Evolutionary conservation across 2,329 filamentous ascomycete genomes (phyloP).

Genomic region (Volutella citrinella): DNA sequence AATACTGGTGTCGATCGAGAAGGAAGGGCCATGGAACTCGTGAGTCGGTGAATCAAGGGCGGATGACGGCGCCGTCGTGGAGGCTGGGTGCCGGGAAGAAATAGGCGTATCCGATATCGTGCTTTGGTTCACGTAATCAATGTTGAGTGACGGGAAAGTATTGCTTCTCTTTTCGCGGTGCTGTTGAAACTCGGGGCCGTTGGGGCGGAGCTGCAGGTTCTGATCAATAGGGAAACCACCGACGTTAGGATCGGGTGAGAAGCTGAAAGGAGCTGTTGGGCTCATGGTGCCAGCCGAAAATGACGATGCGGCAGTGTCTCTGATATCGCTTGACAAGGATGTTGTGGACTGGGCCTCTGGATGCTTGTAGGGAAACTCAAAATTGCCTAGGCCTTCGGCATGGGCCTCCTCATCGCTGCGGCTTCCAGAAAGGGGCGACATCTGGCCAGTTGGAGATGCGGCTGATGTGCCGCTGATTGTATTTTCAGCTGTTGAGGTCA

Average conservation of each 20-base stretch:
- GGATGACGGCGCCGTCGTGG: constrained; percentile 48
- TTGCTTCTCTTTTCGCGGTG: constrained; percentile 72
- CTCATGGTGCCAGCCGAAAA: constrained; percentile 72
- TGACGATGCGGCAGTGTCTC: constrained; percentile 46
- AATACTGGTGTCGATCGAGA: constrained; percentile 44
- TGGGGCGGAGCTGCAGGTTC: constrained; percentile 31
- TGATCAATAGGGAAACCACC: constrained; percentile 58
- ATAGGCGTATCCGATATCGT: constrained; percentile 37
- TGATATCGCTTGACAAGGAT: constrained; percentile 29
- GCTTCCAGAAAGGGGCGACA: constrained; percentile 66
- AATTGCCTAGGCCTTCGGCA: constrained; percentile 28
- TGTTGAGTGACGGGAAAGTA: constrained; percentile 73
- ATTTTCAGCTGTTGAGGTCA: constrained; percentile 32
- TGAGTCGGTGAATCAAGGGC: constrained; percentile 50
- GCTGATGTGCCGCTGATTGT: constrained; percentile 63
- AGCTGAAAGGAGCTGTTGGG: constrained; percentile 70
- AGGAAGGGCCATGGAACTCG: constrained; percentile 40
- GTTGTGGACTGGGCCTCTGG: constrained; percentile 34
- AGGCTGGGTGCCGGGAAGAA: constrained; percentile 48
- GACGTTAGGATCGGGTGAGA: constrained; percentile 70
- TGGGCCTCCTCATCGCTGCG: constrained; percentile 70
- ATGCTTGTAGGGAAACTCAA: constrained; percentile 32
- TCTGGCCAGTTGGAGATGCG: constrained; percentile 63
- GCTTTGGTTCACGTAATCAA: constrained; percentile 52
- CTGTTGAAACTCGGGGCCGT: constrained; percentile 58